Evolutionary conservation across 495 filamentous ascomycete species (phyloP).

Genomic region (Penicillium roqueforti): DNA sequence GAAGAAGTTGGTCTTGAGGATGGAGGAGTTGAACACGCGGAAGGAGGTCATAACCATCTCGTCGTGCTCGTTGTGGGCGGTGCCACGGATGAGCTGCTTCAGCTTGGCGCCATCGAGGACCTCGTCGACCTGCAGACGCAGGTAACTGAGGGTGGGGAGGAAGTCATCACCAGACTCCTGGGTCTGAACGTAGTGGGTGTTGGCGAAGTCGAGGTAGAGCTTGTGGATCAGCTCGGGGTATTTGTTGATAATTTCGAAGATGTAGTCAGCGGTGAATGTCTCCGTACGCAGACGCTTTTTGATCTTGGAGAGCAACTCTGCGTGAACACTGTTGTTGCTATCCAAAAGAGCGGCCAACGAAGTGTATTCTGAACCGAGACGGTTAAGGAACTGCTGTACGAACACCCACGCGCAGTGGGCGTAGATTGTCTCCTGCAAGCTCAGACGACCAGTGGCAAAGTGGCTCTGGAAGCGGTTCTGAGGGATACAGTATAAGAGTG

Average conservation of each 20-base stretch:
- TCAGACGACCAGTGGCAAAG: slow-evolving; percentile 83
- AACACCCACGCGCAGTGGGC: slow-evolving; percentile 97
- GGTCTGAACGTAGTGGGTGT: slow-evolving; percentile 81
- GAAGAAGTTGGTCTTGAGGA: slow-evolving; percentile 99
- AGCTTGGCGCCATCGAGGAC: slow-evolving; percentile 76
- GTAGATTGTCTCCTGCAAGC: slow-evolving; percentile 94
- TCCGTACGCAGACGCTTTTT: slow-evolving; percentile 93
- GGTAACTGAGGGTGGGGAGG: slow-evolving; percentile 75
- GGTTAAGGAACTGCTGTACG: slow-evolving; percentile 94
- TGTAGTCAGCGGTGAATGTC: slow-evolving; percentile 97
- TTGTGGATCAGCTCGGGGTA: slow-evolving; percentile 85
- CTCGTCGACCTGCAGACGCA: slow-evolving; percentile 65
- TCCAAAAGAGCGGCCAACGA: slow-evolving; percentile 82
- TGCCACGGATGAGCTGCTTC: slow-evolving; percentile 74
- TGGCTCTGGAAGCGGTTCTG: slow-evolving; percentile 90
- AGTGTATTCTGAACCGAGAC: slow-evolving; percentile 85
- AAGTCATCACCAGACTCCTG: slow-evolving; percentile 70
- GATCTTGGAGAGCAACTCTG: slow-evolving; percentile 88
- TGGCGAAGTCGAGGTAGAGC: slow-evolving; percentile 89
- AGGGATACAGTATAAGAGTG: slow-evolving; percentile 93
- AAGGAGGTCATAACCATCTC: slow-evolving; percentile 98
- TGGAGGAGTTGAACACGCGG: slow-evolving; percentile 82
- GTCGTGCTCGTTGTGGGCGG: slow-evolving; percentile 87
- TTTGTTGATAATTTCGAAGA: slow-evolving; percentile 90
- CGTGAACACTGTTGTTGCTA: slow-evolving; percentile 72